Evolutionary conservation across 805 yeast species (phyloP), one percentile per base, ranked within the genome.

Genomic region (Pichia manshurica): DNA sequence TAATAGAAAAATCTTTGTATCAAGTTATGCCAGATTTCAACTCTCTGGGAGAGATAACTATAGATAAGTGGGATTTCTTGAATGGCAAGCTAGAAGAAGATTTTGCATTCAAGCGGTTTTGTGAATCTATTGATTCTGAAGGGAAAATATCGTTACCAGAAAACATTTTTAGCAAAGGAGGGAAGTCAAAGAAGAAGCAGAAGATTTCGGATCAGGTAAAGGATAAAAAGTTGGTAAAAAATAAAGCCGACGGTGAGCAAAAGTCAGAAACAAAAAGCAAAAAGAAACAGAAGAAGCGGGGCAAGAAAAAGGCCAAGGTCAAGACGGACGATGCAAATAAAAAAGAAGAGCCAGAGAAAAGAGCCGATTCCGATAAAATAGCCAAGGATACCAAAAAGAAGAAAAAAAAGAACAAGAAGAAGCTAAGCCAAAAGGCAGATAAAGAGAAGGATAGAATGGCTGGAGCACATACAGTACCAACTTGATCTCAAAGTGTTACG

Each of bases 1-100:
- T 52, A 17, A 57, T 73, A 13, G 67, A 65, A 29, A 62, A 58
- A 42, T 63, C 77, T 1, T 44, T 71, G 3, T 68, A 55, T 46
- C 50, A 58, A 5, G 53, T 55, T 36, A 69, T 69, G 71, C 53
- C 55, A 23, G 46, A 42, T 31, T 42, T 47, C 13, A 17, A 25
- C 2, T 34, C 29, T 6, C 12, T 4, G 1, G 9, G 33, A 5
- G 31, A 58, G 58, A 5, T 7, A 16, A 51, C 50, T 38, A 47
- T 48, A 13, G 40, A 35, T 15, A 39, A 32, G 19, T 40, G 45
- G 49, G 45, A 41, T 8, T 28, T 28, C 5, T 34, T 40, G 9
- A 46, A 41, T 16, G 22, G 32, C 17, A 46, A 46, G 23, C 21
- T 45, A 6, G 36, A 45, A 2, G 45, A 40, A 9, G 31, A 28